Conservation (phyloP, 2,329 filamentous ascomycete species). For the Talaromyces islandicus region DNA sequence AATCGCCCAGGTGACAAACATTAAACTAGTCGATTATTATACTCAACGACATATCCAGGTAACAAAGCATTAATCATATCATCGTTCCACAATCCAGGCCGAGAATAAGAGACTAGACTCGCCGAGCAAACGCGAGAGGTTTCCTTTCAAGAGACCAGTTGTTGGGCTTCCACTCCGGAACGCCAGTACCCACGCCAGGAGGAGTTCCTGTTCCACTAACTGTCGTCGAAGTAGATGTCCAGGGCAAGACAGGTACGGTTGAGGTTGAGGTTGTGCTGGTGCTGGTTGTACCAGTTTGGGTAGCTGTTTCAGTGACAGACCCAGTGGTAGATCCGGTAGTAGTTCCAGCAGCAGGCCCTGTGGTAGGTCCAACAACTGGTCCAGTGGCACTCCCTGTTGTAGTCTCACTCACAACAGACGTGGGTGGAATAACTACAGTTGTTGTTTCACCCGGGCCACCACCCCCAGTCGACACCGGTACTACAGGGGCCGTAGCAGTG, state of each 20-base stretch:
- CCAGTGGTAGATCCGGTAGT: neutral
- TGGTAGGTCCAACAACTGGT: neutral
- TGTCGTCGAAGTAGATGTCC: neutral
- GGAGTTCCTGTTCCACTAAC: neutral
- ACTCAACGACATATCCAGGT: neutral
- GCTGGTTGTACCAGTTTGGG: neutral
- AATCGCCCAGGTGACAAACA: too few species aligned
- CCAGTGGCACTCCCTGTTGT: neutral
- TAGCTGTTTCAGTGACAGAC: slow-evolving; percentile 4
- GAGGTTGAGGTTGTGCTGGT: neutral
- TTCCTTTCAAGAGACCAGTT: slow-evolving; percentile 5
- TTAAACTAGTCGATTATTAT: too few species aligned
- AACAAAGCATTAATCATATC: neutral
- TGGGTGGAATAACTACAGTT: neutral
- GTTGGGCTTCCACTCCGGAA: neutral
- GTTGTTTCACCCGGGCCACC: neutral
- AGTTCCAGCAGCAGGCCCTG: neutral
- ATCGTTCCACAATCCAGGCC: neutral
- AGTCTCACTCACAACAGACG: neutral
- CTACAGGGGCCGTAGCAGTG: neutral
- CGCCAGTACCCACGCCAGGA: neutral
- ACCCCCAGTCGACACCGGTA: neutral
- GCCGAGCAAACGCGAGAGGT: neutral
- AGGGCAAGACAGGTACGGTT: neutral
- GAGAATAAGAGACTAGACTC: neutral